A percentile compares a stretch with the other conserved stretches of the same genome.
These are phyloP conservation scores for Clarireedia hainanense DNA, from an alignment of 2,329 filamentous ascomycete species.

Conservation along the genomic window DNA sequence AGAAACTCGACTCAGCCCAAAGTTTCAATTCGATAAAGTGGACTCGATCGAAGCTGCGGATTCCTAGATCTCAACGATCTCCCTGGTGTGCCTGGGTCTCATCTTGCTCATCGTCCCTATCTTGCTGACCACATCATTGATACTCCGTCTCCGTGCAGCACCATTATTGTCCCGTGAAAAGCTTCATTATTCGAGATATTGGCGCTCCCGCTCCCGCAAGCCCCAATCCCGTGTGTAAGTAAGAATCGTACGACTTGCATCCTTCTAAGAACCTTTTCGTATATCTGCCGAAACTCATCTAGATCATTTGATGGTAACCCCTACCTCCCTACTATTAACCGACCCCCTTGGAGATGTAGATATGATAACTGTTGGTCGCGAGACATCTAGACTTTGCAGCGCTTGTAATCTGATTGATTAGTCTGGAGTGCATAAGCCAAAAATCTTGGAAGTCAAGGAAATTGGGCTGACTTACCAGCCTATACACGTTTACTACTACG, in stretches of 20 bases:
- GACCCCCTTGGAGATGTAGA: neutral
- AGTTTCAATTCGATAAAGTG: neutral
- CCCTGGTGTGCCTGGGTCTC: neutral
- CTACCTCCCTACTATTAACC: neutral
- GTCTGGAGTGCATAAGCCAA: no score
- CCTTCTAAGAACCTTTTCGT: slow-evolving; percentile 1
- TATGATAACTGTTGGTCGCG: neutral
- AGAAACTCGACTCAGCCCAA: neutral
- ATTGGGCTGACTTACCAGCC: no score
- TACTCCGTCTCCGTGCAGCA: neutral
- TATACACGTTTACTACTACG: no score
- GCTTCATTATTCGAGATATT: slow-evolving; percentile 1
- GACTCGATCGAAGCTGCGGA: neutral
- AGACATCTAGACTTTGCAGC: no score
- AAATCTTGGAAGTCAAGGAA: no score
- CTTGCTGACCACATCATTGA: slow-evolving; percentile 1
- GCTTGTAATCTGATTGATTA: no score
- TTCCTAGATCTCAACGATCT: slow-evolving; percentile 5
- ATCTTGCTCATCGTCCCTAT: neutral
- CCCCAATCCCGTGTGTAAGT: neutral
- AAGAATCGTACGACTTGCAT: slow-evolving; percentile 6
- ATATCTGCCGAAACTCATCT: neutral
- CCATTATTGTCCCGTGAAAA: neutral
- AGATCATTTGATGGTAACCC: neutral
- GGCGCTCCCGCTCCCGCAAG: slow-evolving; percentile 5